phyloP scores from a whole-genome alignment of 805 yeast species.

The Ogataea saltuana region DNA sequence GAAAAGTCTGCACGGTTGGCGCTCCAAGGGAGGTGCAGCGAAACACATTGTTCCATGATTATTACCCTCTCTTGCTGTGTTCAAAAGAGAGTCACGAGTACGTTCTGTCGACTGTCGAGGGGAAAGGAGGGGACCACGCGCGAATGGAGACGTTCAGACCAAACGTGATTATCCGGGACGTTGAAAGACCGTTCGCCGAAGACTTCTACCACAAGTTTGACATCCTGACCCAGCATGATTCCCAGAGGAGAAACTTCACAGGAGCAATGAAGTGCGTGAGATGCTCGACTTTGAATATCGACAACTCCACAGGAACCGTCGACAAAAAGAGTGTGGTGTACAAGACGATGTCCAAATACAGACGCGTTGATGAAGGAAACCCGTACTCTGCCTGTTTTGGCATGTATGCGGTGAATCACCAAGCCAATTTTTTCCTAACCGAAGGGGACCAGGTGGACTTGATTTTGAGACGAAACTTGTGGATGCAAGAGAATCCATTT shows the following conservation, averaged over 20 bases:
- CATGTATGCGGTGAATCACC: constrained; percentile 30
- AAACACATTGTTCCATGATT: constrained; percentile 33
- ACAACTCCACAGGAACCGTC: constrained; percentile 21
- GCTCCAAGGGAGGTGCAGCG: constrained; percentile 25
- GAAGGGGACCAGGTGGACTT: constrained; percentile 32
- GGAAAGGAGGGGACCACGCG: constrained; percentile 18
- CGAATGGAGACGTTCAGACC: constrained; percentile 30
- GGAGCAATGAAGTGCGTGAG: constrained; percentile 32
- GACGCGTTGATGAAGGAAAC: constrained; percentile 33
- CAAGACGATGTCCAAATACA: constrained; percentile 27
- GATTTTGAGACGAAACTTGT: constrained; percentile 16
- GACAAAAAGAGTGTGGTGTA: constrained; percentile 27
- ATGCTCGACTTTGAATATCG: constrained; percentile 33
- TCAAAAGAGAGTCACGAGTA: constrained; percentile 25
- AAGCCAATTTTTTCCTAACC: constrained; percentile 19
- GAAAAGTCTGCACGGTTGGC: constrained; percentile 31
- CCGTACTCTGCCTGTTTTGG: constrained; percentile 32
- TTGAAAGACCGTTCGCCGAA: constrained; percentile 28
- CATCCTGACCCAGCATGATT: constrained; percentile 12
- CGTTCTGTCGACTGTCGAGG: constrained; percentile 13
- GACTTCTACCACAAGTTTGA: constrained; percentile 31
- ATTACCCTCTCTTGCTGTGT: constrained; percentile 32
- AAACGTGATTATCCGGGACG: constrained; percentile 27
- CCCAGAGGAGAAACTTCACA: constrained; percentile 20
- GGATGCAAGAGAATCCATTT: constrained; percentile 24